A percentile compares a stretch with the other conserved stretches of the same genome.
These are phyloP conservation scores for Thymus quinquecostatus DNA, from an alignment of 257 asterid species.

Conservation along the genomic window DNA sequence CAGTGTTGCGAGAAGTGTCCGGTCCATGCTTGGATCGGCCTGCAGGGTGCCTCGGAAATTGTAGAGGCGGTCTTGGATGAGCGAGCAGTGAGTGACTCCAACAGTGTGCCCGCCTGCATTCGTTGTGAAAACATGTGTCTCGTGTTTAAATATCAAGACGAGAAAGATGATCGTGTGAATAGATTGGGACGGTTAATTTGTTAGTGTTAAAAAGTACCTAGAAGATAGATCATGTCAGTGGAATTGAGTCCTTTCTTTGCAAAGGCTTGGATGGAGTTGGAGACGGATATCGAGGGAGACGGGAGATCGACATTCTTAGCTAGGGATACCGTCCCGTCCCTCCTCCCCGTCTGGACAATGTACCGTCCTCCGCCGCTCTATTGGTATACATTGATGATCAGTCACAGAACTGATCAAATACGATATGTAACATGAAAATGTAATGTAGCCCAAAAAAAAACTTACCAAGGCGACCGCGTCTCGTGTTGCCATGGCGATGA, in stretches of 20 bases:
- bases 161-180: too few species aligned
- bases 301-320: constrained; percentile 58
- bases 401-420: not conserved
- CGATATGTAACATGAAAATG: not conserved
- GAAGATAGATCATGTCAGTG: constrained; percentile 61
- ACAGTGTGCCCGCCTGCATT: constrained; percentile 69
- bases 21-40: constrained; percentile 60
- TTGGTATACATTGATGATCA: not conserved
- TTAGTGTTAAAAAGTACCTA: constrained; percentile 41
- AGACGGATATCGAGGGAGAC: constrained; percentile 46
- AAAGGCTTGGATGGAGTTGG: constrained; percentile 42
- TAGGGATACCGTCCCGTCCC: constrained; percentile 51
- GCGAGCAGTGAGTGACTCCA: constrained; percentile 61
- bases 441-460: not conserved
- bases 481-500: constrained; percentile 63
- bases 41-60: constrained; percentile 46
- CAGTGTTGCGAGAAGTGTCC: constrained; percentile 29
- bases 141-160: too few species aligned
- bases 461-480: constrained; percentile 54
- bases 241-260: constrained; percentile 42
- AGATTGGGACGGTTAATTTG: not conserved
- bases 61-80: constrained; percentile 54
- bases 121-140: not conserved
- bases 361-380: constrained; percentile 59
- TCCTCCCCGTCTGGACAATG: constrained; percentile 52